Evolutionary conservation across 108 stramenopile genomes (phyloP).

Genomic region (Fistulifera pelliculosa): DNA sequence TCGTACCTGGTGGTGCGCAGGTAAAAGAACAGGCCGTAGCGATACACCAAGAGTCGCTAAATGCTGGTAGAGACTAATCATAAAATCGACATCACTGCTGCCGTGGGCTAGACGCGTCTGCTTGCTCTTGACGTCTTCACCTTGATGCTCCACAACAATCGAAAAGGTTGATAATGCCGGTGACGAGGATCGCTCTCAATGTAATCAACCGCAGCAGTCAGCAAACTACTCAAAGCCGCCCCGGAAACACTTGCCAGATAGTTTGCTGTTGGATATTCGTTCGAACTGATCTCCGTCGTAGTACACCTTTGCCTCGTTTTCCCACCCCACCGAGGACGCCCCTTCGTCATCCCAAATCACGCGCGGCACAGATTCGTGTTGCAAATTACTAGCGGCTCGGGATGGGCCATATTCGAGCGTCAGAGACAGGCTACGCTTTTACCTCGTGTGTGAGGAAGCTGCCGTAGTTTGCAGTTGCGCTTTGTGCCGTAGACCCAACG

Average conservation of each 20-base stretch:
- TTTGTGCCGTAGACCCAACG: constrained; percentile 61
- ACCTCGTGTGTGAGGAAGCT: too few relatives aligned
- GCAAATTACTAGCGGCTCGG: constrained; percentile 37
- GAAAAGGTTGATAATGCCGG: constrained; percentile 65
- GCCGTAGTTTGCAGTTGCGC: background rate
- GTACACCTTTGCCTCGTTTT: constrained; percentile 62
- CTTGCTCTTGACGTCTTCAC: background rate
- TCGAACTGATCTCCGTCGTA: constrained; percentile 46
- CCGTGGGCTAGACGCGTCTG: constrained; percentile 29
- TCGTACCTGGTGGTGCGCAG: constrained; percentile 40
- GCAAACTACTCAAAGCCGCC: constrained; percentile 57
- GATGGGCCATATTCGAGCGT: constrained; percentile 81
- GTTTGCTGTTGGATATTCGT: constrained; percentile 40
- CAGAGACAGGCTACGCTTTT: constrained; percentile 46
- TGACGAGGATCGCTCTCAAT: constrained; percentile 27
- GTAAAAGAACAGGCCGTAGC: constrained; percentile 60
- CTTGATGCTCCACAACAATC: constrained; percentile 18
- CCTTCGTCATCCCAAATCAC: constrained; percentile 32
- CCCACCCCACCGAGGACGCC: constrained; percentile 41
- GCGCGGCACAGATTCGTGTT: constrained; percentile 48
- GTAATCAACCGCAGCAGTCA: constrained; percentile 56
- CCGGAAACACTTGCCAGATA: constrained; percentile 80
- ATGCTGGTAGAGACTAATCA: constrained; percentile 46
- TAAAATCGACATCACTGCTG: constrained; percentile 59
- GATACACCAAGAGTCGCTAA: constrained; percentile 65